Percentiles rank a stretch among this genome's conserved stretches.
Conservation (phyloP, 805 yeast species). For the Pichia membranifaciens region DNA sequence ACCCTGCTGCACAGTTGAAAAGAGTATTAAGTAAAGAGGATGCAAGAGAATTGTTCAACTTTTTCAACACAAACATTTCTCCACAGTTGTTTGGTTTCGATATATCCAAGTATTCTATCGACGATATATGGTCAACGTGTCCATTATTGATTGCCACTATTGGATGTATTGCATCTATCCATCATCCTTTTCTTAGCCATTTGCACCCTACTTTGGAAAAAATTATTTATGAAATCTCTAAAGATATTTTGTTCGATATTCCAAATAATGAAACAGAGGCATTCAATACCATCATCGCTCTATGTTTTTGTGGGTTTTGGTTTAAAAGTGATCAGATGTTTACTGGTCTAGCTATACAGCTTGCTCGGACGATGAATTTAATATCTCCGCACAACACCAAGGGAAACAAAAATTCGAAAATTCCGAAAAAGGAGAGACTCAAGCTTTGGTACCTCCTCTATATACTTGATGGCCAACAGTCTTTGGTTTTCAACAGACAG, state of each 20-base stretch:
- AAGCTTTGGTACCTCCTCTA: constrained; percentile 64
- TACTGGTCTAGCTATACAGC: constrained; percentile 61
- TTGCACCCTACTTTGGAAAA: constrained; percentile 25
- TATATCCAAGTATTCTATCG: constrained; percentile 43
- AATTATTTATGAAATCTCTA: constrained; percentile 26
- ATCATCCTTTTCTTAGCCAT: constrained; percentile 38
- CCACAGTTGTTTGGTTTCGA: constrained; percentile 66
- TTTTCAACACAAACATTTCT: constrained; percentile 49
- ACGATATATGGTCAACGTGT: constrained; percentile 46
- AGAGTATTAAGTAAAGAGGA: constrained; percentile 20
- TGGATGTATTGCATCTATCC: constrained; percentile 57
- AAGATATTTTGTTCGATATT: constrained; percentile 30
- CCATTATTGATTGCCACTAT: constrained; percentile 56
- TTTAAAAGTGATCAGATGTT: constrained; percentile 58
- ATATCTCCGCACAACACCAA: constrained; percentile 24
- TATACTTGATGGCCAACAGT: constrained; percentile 64
- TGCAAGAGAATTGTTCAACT: constrained; percentile 44
- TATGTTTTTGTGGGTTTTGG: constrained; percentile 66
- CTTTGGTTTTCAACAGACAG: constrained; percentile 52
- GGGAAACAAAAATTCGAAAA: constrained; percentile 10
- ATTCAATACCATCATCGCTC: constrained; percentile 55
- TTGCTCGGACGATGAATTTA: constrained; percentile 50
- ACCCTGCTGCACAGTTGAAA: constrained; percentile 12
- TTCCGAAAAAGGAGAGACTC: constrained; percentile 39
- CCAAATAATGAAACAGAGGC: constrained; percentile 42